phyloP scores from a whole-genome alignment of 2,329 filamentous ascomycete species.

The Penicillium sp. region DNA sequence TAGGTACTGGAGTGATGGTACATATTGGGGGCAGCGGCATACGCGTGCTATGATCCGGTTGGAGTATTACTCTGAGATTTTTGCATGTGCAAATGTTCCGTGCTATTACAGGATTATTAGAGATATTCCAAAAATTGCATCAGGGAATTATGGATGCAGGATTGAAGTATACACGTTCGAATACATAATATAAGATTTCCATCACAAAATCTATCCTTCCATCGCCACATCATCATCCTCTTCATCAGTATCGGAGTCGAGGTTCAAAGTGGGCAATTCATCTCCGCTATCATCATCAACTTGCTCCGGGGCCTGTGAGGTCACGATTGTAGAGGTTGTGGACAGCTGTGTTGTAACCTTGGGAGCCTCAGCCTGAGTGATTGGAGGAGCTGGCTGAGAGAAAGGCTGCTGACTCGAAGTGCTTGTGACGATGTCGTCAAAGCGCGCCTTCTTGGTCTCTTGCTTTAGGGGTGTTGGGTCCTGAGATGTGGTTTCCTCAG shows the following conservation, averaged over 20 bases:
- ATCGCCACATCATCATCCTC: constrained; percentile 39
- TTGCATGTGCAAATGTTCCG: not conserved
- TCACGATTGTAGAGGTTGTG: constrained; percentile 10
- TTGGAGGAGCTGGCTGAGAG: constrained; percentile 10
- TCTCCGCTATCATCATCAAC: constrained; percentile 46
- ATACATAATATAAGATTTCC: not conserved
- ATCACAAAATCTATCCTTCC: constrained; percentile 19
- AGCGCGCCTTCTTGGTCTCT: constrained; percentile 31
- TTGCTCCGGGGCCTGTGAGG: constrained; percentile 13
- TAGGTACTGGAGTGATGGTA: constrained; percentile 56
- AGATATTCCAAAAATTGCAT: too few relatives aligned
- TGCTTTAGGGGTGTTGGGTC: constrained; percentile 8
- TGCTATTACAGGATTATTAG: too few relatives aligned
- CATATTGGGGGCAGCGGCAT: constrained; percentile 63
- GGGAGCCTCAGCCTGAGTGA: constrained; percentile 12
- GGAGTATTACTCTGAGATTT: not conserved
- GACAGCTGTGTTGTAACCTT: constrained; percentile 7
- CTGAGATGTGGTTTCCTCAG: constrained; percentile 23
- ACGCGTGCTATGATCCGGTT: constrained; percentile 27
- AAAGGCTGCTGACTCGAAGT: constrained; percentile 1
- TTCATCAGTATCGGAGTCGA: constrained; percentile 48
- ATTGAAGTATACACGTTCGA: not conserved
- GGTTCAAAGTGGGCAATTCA: constrained; percentile 48
- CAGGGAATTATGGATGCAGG: not conserved
- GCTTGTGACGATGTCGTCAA: constrained; percentile 22